Evolutionary conservation across 805 yeast species (phyloP).

Genomic region (Wilhelminamyces savonicus): DNA sequence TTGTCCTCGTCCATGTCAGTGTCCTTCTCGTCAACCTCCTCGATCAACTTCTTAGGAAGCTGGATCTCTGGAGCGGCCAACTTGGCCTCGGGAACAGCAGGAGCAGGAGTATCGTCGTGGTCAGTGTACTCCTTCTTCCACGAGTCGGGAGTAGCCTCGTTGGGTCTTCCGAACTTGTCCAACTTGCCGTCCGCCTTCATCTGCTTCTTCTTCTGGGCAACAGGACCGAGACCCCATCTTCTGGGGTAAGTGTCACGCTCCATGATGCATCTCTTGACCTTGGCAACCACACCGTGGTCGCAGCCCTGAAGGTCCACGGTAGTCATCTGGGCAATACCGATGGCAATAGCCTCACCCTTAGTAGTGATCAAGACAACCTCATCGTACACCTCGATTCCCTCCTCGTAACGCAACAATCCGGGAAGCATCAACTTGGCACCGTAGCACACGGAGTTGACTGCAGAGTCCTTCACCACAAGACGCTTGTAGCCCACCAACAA

Average conservation of each 20-base stretch:
- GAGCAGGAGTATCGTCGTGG: constrained; percentile 54
- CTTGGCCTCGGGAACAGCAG: constrained; percentile 51
- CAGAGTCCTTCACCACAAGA: constrained; percentile 87
- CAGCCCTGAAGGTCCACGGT: constrained; percentile 94
- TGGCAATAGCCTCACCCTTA: constrained; percentile 98
- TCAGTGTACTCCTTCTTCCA: constrained; percentile 87
- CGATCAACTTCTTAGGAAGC: constrained; percentile 44
- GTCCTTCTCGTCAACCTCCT: constrained; percentile 29
- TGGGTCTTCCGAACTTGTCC: constrained; percentile 90
- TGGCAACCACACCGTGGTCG: constrained; percentile 98
- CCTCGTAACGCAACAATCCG: constrained; percentile 95
- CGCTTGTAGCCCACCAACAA: constrained; percentile 93
- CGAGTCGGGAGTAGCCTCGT: constrained; percentile 86
- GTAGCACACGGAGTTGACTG: constrained; percentile 96
- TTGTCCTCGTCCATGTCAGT: constrained; percentile 19
- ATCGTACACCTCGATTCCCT: constrained; percentile 93
- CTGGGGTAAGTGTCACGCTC: constrained; percentile 99
- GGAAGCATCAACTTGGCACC: constrained; percentile 99
- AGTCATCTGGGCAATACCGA: constrained; percentile 98
- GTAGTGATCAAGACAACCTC: constrained; percentile 98
- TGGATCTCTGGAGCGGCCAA: constrained; percentile 40
- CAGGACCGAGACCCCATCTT: constrained; percentile 99
- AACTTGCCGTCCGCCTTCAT: constrained; percentile 95
- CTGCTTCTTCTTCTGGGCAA: constrained; percentile 97
- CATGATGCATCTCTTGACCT: constrained; percentile 98